These are phyloP conservation scores for Suhomyces anneliseae DNA, from an alignment of 1,139 yeast genomes.

Conservation along the genomic window DNA sequence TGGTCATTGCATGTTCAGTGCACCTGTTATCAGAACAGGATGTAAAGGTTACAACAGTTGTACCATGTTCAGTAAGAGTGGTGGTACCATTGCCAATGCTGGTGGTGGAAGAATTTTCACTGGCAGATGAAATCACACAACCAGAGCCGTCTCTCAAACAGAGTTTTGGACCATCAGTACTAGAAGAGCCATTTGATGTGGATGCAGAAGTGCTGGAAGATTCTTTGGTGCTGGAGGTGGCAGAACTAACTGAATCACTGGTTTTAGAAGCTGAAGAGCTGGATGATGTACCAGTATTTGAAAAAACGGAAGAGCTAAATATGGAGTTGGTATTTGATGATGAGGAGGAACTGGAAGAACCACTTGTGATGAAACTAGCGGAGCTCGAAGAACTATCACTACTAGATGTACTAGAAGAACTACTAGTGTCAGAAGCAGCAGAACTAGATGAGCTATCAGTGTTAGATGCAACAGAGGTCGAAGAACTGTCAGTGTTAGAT, in stretches of 20 bases:
- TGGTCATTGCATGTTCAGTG: slow-evolving; percentile 34
- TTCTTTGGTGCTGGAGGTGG: slow-evolving; percentile 4
- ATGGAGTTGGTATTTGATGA: too few relatives aligned
- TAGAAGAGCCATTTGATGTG: slow-evolving; percentile 11
- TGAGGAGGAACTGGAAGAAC: too few relatives aligned
- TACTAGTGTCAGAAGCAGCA: too few relatives aligned
- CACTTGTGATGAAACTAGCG: too few relatives aligned
- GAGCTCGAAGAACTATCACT: too few relatives aligned
- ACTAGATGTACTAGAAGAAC: too few relatives aligned
- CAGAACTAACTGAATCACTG: too few relatives aligned
- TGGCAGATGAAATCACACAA: background rate
- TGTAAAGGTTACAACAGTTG: slow-evolving; percentile 41
- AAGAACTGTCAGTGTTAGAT: background rate
- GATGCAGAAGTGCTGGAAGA: slow-evolving; percentile 7
- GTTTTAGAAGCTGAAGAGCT: background rate
- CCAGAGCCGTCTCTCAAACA: background rate
- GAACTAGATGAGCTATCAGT: background rate
- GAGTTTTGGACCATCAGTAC: background rate
- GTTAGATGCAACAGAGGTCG: background rate
- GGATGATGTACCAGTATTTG: too few relatives aligned
- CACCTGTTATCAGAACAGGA: slow-evolving; percentile 42
- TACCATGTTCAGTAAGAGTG: slow-evolving; percentile 17
- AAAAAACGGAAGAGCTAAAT: too few relatives aligned
- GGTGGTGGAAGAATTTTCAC: background rate
- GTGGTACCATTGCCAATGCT: slow-evolving; percentile 10